Percentiles rank a stretch among this genome's conserved stretches.
These are phyloP conservation scores for Globisporangium spinosum DNA, from an alignment of 352 stramenopile genomes.

Conservation along the genomic window DNA sequence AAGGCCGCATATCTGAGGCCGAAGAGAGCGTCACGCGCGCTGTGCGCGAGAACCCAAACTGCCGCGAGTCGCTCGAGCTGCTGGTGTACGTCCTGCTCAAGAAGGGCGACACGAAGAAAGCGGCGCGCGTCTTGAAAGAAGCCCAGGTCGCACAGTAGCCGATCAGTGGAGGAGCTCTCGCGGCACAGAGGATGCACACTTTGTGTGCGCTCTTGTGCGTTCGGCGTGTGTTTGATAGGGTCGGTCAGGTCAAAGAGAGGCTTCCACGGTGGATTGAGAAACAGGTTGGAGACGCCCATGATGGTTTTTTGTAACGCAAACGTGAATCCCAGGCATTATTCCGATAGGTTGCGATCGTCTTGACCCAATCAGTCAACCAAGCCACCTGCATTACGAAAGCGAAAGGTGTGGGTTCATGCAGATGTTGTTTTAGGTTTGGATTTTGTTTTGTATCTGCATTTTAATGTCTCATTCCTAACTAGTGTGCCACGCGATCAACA, in stretches of 20 bases:
- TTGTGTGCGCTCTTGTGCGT: not conserved
- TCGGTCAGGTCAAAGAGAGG: not conserved
- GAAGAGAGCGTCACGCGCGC: conserved; percentile 84
- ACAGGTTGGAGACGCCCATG: not conserved
- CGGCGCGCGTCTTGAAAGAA: conserved; percentile 82
- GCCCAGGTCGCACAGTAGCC: conserved; percentile 64
- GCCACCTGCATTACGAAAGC: not conserved
- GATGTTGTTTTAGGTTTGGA: not conserved
- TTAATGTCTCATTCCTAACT: conserved; percentile 23
- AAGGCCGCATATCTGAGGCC: conserved; percentile 65
- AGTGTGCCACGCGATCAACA: conserved; percentile 5
- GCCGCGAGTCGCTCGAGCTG: conserved; percentile 78
- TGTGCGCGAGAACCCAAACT: conserved; percentile 78
- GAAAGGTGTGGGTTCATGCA: not conserved
- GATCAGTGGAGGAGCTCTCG: not conserved
- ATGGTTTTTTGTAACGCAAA: conserved; percentile 9
- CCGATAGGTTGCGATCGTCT: not conserved
- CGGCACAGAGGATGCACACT: not conserved
- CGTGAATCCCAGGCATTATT: conserved; percentile 8
- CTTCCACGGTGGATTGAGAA: not conserved
- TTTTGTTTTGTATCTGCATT: conserved; percentile 14
- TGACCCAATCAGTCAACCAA: not conserved
- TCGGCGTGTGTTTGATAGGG: conserved; percentile 6
- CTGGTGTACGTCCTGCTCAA: conserved; percentile 87
- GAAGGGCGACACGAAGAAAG: conserved; percentile 88